Conservation (phyloP, 1,284 basidiomycete species). For the Pseudozyma sp. region DNA sequence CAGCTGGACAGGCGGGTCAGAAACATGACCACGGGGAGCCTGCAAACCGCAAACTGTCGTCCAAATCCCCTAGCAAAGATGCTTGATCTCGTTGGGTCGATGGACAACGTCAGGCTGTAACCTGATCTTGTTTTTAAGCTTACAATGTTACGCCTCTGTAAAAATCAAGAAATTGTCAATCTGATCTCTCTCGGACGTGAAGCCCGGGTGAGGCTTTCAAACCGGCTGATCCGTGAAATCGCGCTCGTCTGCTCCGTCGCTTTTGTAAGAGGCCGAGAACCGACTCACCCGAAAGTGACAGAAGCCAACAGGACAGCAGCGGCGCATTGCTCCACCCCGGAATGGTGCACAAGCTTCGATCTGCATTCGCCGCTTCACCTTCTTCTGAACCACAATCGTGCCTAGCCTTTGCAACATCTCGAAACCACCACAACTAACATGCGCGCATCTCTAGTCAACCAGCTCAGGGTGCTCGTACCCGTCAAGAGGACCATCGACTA, state of each 20-base stretch:
- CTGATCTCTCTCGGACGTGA: constrained; percentile 30
- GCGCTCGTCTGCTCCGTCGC: constrained; percentile 12
- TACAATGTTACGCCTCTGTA: constrained; percentile 5
- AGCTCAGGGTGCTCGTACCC: constrained; percentile 66
- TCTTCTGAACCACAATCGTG: not conserved
- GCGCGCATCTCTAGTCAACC: constrained; percentile 65
- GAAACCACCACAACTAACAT: constrained; percentile 26
- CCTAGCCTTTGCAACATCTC: constrained; percentile 1
- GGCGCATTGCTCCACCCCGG: constrained; percentile 13
- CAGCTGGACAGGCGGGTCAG: not conserved
- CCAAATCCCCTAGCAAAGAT: no score
- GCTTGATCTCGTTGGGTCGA: no score
- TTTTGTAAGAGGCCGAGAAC: constrained; percentile 44
- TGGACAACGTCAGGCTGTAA: no score
- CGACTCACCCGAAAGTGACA: constrained; percentile 39
- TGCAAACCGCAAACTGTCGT: no score
- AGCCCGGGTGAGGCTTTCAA: constrained; percentile 6
- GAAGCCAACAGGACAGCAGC: not conserved
- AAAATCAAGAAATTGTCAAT: not conserved
- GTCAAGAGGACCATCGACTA: constrained; percentile 69
- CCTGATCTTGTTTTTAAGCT: no score
- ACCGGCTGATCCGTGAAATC: constrained; percentile 24
- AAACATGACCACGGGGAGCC: no score
- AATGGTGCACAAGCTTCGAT: not conserved
- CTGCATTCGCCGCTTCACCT: not conserved